A percentile compares a stretch with the other conserved stretches of the same genome.
Evolutionary conservation across 2,329 filamentous ascomycete species (phyloP).

Genomic region (Colletotrichum sp.): DNA sequence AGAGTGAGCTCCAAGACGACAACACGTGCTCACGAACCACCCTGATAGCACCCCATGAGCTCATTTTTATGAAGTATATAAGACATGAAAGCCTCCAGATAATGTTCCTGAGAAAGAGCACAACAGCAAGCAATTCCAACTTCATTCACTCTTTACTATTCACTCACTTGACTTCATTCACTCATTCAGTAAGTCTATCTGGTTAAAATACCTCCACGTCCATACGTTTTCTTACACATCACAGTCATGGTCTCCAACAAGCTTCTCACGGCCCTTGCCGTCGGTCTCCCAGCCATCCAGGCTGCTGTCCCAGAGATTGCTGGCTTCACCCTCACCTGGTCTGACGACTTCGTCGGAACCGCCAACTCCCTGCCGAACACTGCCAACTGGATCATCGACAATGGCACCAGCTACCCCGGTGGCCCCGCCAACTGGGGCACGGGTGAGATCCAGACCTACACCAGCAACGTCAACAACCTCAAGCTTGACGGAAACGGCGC

Average conservation of each 20-base stretch:
- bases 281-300: conserved; percentile 5
- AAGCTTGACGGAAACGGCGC: conserved; percentile 55
- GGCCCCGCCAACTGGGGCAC: conserved; percentile 54
- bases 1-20: not conserved
- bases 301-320: conserved; percentile 21
- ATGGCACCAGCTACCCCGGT: conserved; percentile 51
- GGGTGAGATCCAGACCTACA: conserved; percentile 53
- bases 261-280: not conserved
- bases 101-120: not conserved
- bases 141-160: not conserved
- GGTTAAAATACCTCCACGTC: not conserved
- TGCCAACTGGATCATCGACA: conserved; percentile 47
- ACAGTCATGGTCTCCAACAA: conserved; percentile 1
- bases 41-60: not conserved
- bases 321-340: conserved; percentile 26
- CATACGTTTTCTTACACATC: not conserved
- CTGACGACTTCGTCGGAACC: conserved; percentile 39
- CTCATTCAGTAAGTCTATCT: not conserved
- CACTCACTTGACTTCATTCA: not conserved
- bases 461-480: conserved; percentile 42
- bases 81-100: not conserved
- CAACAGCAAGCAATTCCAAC: not conserved
- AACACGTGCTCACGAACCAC: not conserved
- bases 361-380: conserved; percentile 36
- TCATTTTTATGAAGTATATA: not conserved